Base-by-base conservation (phyloP, 1,139 yeast genomes). In the Barnettozyma hawaiiensis region DNA sequence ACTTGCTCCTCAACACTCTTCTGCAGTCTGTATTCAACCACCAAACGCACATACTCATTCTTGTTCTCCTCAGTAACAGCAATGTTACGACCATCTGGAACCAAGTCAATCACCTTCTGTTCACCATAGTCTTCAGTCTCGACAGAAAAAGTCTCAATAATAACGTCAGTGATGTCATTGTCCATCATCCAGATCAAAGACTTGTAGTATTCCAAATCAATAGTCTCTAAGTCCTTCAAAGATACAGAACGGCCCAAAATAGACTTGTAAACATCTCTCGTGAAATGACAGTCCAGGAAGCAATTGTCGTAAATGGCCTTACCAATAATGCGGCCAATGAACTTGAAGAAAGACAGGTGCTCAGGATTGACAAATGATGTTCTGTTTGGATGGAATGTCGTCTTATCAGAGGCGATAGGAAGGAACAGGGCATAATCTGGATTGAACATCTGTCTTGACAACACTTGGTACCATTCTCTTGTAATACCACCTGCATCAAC, bases 401-500 rank as follows among this genome's bases (percentile, higher is more conserved):
- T 87, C 48, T 83, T 82, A 59, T 92, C 98, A 2, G 95, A 78
- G 0, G 95, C 87, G 41, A 89, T 96, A 0, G 98, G 97, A 0
- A 85, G 73, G 60, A 92, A 94, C 47, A 94, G 67, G 0, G 97
- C 97, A 66, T 90, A 90, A 57, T 89, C 96, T 0, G 98, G 96
- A 59, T 92, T 90, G 65, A 92, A 89, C 86, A 94, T 90, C 63
- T 92, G 97, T 48, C 97, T 72, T 0, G 97, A 83, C 45, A 94
- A 66, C 9, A 90, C 96, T 60, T 89, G 97, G 58, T 83, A 90
- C 98, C 98, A 94, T 62, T 94, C 99, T 57, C 98, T 73, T 0
- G 97, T 87, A 19, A 94, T 83, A 41, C 99, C 99, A 54, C 99
- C 99, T 3, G 97, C 98, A 70, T 94, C 99, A 40, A 92, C 86